A percentile compares a stretch with the other conserved stretches of the same genome.
These are phyloP conservation scores for Diaporthe vexans DNA, from an alignment of 2,329 filamentous ascomycete genomes.

Conservation along the genomic window DNA sequence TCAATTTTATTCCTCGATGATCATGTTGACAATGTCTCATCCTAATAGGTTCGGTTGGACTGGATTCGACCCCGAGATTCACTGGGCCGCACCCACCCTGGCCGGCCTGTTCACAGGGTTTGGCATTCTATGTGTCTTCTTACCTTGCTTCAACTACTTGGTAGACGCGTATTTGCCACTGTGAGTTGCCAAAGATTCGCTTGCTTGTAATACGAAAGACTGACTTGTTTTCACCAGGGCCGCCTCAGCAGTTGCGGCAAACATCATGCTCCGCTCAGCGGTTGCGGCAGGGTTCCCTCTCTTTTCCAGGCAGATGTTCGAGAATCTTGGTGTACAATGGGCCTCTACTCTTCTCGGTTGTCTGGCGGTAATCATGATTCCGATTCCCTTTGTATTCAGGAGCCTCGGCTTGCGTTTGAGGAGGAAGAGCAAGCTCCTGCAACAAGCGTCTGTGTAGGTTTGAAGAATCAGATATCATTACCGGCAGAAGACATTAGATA, in stretches of 20 bases:
- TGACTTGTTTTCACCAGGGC: slow-evolving; percentile 45
- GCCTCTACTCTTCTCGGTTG: slow-evolving; percentile 55
- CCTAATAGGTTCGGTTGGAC: slow-evolving; percentile 43
- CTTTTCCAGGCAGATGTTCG: slow-evolving; percentile 54
- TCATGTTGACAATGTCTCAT: neutral
- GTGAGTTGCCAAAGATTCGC: slow-evolving; percentile 46
- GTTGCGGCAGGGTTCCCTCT: slow-evolving; percentile 53
- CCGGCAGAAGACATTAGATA: neutral
- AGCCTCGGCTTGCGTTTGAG: slow-evolving; percentile 50
- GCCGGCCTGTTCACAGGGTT: slow-evolving; percentile 45
- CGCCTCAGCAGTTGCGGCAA: slow-evolving; percentile 54
- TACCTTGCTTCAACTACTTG: slow-evolving; percentile 50
- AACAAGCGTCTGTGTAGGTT: neutral
- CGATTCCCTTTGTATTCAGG: slow-evolving; percentile 53
- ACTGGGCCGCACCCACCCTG: slow-evolving; percentile 44
- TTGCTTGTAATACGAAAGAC: neutral
- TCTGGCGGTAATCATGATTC: slow-evolving; percentile 53
- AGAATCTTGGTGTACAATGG: slow-evolving; percentile 54
- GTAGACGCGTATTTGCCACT: slow-evolving; percentile 56
- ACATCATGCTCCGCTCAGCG: slow-evolving; percentile 54
- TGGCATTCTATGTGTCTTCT: slow-evolving; percentile 45
- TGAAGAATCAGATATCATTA: neutral
- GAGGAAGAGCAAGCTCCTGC: slow-evolving; percentile 42
- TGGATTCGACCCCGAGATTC: slow-evolving; percentile 41
- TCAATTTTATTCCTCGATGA: neutral